Evolutionary conservation across 805 yeast genomes (phyloP), one percentile per base, ranked within the genome.

Genomic region (Wickerhamomyces kurtzmanii): DNA sequence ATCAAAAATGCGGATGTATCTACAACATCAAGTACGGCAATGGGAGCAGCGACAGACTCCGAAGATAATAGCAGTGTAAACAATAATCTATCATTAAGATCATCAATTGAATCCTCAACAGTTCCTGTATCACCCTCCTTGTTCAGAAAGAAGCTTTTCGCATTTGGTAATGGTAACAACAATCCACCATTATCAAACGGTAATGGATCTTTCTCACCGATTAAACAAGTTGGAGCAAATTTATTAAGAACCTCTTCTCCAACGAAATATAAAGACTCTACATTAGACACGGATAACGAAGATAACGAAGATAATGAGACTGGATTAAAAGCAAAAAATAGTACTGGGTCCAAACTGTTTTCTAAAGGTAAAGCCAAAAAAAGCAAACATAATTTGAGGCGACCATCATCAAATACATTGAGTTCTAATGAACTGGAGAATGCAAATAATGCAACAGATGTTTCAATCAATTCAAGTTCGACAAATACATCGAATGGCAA

Each of bases 41-140:
- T n/a, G n/a, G n/a, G n/a, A n/a, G n/a, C n/a, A n/a, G n/a, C n/a
- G n/a, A n/a, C n/a, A n/a, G n/a, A n/a, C n/a, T n/a, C n/a, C n/a
- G n/a, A n/a, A n/a, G n/a, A n/a, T n/a, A n/a, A n/a, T n/a, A n/a
- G n/a, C n/a, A n/a, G n/a, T n/a, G n/a, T n/a, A n/a, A n/a, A n/a
- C n/a, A n/a, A n/a, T n/a, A n/a, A n/a, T n/a, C n/a, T n/a, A n/a
- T n/a, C n/a, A n/a, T n/a, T n/a, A n/a, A n/a, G n/a, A n/a, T n/a
- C n/a, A n/a, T n/a, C n/a, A n/a, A n/a, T 46, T 2, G 36, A 24
- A 8, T 18, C 14, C 14, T 33, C 34, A 14, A 26, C 17, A 33
- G 26, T 19, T 10, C 37, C 43, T n/a, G 31, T 50, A 3, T 55
- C 65, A 4, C 61, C 63, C 7, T 53, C 60, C 6, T 54, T 59